Conservation (phyloP, 108 stramenopile genomes). For the Stephanodiscus triporus region DNA sequence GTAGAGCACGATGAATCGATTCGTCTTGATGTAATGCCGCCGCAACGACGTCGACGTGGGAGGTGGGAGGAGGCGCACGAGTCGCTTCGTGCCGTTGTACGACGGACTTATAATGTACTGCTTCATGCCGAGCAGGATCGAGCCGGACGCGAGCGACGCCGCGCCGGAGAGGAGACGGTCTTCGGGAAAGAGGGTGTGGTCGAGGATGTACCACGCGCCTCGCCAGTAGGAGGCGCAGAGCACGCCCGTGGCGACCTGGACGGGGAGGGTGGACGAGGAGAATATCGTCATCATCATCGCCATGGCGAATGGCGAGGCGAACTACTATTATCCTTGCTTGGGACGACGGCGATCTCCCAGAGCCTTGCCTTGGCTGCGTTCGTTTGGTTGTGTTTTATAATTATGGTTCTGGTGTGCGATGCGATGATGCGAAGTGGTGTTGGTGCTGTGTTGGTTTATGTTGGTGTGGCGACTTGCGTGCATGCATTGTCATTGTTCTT, state of each 20-base stretch:
- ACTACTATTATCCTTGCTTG: too few relatives aligned
- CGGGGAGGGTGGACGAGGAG: slow-evolving; percentile 15
- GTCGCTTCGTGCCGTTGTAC: slow-evolving; percentile 33
- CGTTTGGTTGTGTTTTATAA: too few relatives aligned
- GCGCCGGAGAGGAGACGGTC: slow-evolving; percentile 39
- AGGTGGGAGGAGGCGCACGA: slow-evolving; percentile 22
- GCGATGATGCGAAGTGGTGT: too few relatives aligned
- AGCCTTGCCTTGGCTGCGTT: too few relatives aligned
- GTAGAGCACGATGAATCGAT: slow-evolving; percentile 62
- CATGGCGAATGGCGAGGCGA: too few relatives aligned
- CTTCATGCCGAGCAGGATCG: slow-evolving; percentile 35
- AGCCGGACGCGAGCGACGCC: slow-evolving; percentile 44
- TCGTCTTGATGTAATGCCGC: slow-evolving; percentile 21
- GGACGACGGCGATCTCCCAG: too few relatives aligned
- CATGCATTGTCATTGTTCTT: too few relatives aligned
- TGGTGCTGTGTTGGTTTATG: too few relatives aligned
- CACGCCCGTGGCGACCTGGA: slow-evolving; percentile 39
- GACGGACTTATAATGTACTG: slow-evolving; percentile 53
- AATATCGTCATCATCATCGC: neutral
- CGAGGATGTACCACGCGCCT: slow-evolving; percentile 74
- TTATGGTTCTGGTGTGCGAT: too few relatives aligned
- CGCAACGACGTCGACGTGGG: slow-evolving; percentile 10
- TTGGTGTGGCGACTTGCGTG: too few relatives aligned
- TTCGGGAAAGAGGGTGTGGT: slow-evolving; percentile 67
- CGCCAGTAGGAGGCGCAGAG: slow-evolving; percentile 58